Base-by-base conservation (phyloP, 805 yeast genomes). In the Yamadazyma takamatsuzukensis region DNA sequence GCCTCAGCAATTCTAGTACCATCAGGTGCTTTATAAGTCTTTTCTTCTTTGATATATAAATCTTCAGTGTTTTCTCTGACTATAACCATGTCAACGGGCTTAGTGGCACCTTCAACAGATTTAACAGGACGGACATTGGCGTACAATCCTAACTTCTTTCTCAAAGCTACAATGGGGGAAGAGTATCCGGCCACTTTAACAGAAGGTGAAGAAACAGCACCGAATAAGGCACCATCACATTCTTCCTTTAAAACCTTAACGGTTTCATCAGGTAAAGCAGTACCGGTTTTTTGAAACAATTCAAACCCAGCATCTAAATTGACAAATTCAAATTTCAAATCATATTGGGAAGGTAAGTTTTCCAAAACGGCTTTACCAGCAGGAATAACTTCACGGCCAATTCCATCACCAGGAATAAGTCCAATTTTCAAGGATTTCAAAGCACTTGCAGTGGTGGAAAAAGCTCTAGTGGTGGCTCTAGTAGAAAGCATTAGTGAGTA, bases 21-120 rank as follows among this genome's bases (percentile, higher is more conserved):
- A 45, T 89, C 94, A 36, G 73, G 74, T 47, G 73, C 78, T 46
- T 73, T 78, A 57, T 72, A 85, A 28, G 85, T 60, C 50, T 68
- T 78, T 68, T 93, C 98, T 59, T 89, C 95, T 70, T 93, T 93
- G 63, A 93, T 83, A 68, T 93, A 93, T 49, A 90, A 72, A 64
- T 93, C 98, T 70, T 93, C 98, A 41, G 98, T 93, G 74, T 93
- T 93, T 68, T 93, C 98, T 61, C 98, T 84, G 23, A 93, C 98
- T 60, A 93, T 93, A 18, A 93, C 95, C 87, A 93, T 81, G 61
- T 93, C 98, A 31, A 89, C 95, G 22, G 94, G 89, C 63, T 87
- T 79, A 46, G 86, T 89, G 34, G 78, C 71, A 33, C 89, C 90
- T 25, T 76, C 80, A 24, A 89, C 97, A 32, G 93, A 81, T 67